phyloP scores from a whole-genome alignment of 257 asterid species.

The Scutellaria baicalensis region DNA sequence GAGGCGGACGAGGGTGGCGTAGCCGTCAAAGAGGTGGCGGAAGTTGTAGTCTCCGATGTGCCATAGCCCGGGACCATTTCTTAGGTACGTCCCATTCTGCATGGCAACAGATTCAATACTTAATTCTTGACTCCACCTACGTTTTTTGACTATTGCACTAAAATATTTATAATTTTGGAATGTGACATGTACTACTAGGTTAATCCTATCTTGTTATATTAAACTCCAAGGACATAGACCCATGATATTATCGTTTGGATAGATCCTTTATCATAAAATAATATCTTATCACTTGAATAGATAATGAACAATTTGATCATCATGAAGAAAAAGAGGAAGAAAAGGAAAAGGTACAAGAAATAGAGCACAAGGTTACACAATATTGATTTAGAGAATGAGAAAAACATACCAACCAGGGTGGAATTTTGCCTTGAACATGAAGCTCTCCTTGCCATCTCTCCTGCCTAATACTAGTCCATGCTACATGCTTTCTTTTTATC shows the following conservation, averaged over 20 bases:
- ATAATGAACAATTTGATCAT: background rate
- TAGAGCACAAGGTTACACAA: background rate
- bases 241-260: background rate
- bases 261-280: background rate
- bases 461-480: slow-evolving; percentile 80
- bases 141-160: background rate
- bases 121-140: background rate
- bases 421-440: slow-evolving; percentile 74
- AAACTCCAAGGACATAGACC: background rate
- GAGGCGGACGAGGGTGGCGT: slow-evolving; percentile 91
- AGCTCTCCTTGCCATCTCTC: slow-evolving; percentile 95
- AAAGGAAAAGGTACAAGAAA: background rate
- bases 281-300: too few species aligned
- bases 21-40: slow-evolving; percentile 97
- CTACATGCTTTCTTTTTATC: slow-evolving; percentile 41
- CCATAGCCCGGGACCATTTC: slow-evolving; percentile 98
- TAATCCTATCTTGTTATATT: background rate
- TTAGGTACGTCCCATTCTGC: slow-evolving; percentile 89
- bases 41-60: slow-evolving; percentile 76
- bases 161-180: slow-evolving; percentile 11
- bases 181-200: background rate
- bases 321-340: background rate
- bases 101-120: slow-evolving; percentile 12
- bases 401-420: slow-evolving; percentile 69
- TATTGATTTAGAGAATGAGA: background rate